Conservation (phyloP, 2,329 filamentous ascomycete genomes). For the Blastomyces parvus region DNA sequence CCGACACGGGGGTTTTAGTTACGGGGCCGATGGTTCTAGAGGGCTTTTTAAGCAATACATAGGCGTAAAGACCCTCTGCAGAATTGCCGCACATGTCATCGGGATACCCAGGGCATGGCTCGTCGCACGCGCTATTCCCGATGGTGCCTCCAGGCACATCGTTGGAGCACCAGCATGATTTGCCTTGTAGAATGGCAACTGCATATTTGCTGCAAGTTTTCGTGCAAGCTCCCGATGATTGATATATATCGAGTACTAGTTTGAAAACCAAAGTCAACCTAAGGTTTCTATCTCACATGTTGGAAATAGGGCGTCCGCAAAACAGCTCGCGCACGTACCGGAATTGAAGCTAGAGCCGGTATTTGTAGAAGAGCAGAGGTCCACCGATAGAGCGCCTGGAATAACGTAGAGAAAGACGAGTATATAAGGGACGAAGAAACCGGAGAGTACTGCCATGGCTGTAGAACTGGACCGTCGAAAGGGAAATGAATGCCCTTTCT, state of each 20-base stretch:
- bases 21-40: conserved; percentile 20
- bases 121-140: conserved; percentile 30
- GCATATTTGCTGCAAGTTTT: conserved; percentile 35
- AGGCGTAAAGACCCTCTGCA: conserved; percentile 33
- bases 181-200: conserved; percentile 38
- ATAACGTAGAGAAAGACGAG: conserved; percentile 23
- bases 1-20: conserved; percentile 14
- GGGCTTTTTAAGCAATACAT: conserved; percentile 31
- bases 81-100: conserved; percentile 37
- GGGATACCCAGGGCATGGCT: conserved; percentile 40
- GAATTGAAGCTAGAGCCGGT: conserved; percentile 33
- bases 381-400: conserved; percentile 21
- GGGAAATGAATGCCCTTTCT: not conserved
- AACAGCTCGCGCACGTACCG: conserved; percentile 24
- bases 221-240: conserved; percentile 39
- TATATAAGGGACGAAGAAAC: not conserved
- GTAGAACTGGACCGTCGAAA: not conserved
- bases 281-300: not conserved
- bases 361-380: conserved; percentile 38
- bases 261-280: conserved; percentile 12
- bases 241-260: conserved; percentile 32
- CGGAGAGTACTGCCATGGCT: not conserved
- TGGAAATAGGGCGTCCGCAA: not conserved
- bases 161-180: conserved; percentile 43
- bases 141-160: conserved; percentile 33